A percentile compares a stretch with the other conserved stretches of the same genome.
phyloP scores from a whole-genome alignment of 2,329 filamentous ascomycete species.

The Paraphoma chrysanthemicola region DNA sequence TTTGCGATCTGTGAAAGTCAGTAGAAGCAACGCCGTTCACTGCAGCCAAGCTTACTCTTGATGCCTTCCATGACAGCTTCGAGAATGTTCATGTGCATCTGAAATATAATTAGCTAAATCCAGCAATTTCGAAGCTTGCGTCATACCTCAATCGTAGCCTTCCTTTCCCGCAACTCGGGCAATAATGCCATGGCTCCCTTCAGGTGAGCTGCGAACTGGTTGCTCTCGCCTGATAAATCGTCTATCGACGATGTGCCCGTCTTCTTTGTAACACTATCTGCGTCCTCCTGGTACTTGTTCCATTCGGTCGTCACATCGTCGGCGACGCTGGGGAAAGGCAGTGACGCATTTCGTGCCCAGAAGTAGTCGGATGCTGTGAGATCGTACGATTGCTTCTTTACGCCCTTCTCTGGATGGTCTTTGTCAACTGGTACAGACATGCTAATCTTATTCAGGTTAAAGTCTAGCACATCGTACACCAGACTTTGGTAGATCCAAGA shows the following conservation, averaged over 20 bases:
- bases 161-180: constrained; percentile 90
- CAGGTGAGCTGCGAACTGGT: constrained; percentile 88
- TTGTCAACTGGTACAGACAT: constrained; percentile 86
- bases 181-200: constrained; percentile 94
- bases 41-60: constrained; percentile 57
- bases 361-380: constrained; percentile 92
- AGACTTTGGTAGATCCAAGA: constrained; percentile 91
- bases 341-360: constrained; percentile 89
- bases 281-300: constrained; percentile 94
- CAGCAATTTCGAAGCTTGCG: background rate
- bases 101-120: constrained; percentile 63
- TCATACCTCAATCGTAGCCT: constrained; percentile 66
- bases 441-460: constrained; percentile 91
- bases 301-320: constrained; percentile 95
- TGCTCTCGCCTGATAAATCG: constrained; percentile 88
- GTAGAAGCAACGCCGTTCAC: background rate
- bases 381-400: constrained; percentile 89
- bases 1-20: constrained; percentile 69
- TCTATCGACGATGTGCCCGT: constrained; percentile 92
- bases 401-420: constrained; percentile 73
- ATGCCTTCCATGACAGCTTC: constrained; percentile 82
- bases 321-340: constrained; percentile 93
- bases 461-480: constrained; percentile 77
- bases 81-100: constrained; percentile 98
- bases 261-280: constrained; percentile 91